Percentiles rank a stretch among this genome's conserved stretches.
Evolutionary conservation across 176 grass and related monocot genomes (phyloP).

Genomic region (Oryza australiensis): DNA sequence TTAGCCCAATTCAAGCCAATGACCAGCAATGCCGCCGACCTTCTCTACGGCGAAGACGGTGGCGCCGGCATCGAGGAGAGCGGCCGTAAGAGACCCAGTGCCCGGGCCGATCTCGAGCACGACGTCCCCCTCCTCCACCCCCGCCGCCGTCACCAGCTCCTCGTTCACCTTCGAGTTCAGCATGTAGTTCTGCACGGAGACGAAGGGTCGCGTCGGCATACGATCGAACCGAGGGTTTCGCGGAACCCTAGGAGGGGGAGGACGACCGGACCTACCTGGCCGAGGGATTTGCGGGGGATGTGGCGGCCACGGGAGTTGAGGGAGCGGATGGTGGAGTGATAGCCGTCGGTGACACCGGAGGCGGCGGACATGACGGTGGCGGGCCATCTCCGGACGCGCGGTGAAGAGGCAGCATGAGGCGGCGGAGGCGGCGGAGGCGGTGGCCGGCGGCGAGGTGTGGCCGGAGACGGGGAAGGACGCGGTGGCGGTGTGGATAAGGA

Average conservation of each 20-base stretch:
- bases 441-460: slow-evolving; percentile 31
- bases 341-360: slow-evolving; percentile 48
- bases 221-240: too few species aligned
- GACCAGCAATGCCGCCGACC: slow-evolving; percentile 25
- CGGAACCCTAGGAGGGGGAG: too few species aligned
- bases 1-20: background rate
- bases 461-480: slow-evolving; percentile 27
- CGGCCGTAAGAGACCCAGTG: slow-evolving; percentile 76
- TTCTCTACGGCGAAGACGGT: slow-evolving; percentile 84
- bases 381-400: background rate
- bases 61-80: slow-evolving; percentile 64
- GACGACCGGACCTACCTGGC: slow-evolving; percentile 53
- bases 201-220: background rate
- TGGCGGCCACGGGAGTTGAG: slow-evolving; percentile 84
- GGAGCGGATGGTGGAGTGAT: slow-evolving; percentile 73
- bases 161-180: slow-evolving; percentile 76
- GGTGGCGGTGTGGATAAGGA: slow-evolving; percentile 47
- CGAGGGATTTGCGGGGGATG: slow-evolving; percentile 81
- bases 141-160: slow-evolving; percentile 57
- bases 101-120: slow-evolving; percentile 94
- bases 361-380: background rate
- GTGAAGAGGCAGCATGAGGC: background rate
- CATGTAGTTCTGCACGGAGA: slow-evolving; percentile 72
- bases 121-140: slow-evolving; percentile 70
- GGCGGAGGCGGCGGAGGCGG: background rate